These are phyloP conservation scores for Cyberlindnera japonica DNA, from an alignment of 805 yeast genomes.

Conservation along the genomic window DNA sequence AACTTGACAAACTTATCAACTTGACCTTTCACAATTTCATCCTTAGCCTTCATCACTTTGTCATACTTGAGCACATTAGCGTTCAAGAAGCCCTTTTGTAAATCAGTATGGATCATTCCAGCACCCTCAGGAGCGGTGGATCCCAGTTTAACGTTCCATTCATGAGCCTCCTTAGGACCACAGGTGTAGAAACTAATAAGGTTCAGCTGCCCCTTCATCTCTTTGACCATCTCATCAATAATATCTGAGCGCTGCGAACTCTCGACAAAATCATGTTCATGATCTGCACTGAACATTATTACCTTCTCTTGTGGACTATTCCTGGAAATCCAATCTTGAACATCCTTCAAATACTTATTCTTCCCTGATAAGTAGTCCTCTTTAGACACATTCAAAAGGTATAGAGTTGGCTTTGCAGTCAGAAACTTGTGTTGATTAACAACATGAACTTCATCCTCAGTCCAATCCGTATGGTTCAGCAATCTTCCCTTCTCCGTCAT, in stretches of 20 bases:
- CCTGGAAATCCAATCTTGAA: slow-evolving; percentile 61
- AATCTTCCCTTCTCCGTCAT: slow-evolving; percentile 63
- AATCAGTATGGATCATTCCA: slow-evolving; percentile 82
- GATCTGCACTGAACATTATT: slow-evolving; percentile 62
- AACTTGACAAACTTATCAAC: slow-evolving; percentile 31
- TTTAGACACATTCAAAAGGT: slow-evolving; percentile 68
- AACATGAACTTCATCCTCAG: slow-evolving; percentile 57
- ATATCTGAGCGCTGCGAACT: slow-evolving; percentile 44
- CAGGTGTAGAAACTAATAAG: slow-evolving; percentile 85
- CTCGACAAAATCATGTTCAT: slow-evolving; percentile 36
- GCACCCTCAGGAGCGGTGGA: slow-evolving; percentile 87
- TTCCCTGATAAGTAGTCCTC: slow-evolving; percentile 55
- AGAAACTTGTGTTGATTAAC: slow-evolving; percentile 69
- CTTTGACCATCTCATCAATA: slow-evolving; percentile 57
- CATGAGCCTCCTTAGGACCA: slow-evolving; percentile 80
- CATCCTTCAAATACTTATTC: slow-evolving; percentile 48
- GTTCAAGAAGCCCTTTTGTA: slow-evolving; percentile 74
- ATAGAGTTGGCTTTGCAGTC: slow-evolving; percentile 87
- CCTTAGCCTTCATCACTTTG: slow-evolving; percentile 40
- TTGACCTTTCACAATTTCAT: slow-evolving; percentile 20
- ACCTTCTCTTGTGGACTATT: slow-evolving; percentile 67
- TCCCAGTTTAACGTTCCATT: slow-evolving; percentile 81
- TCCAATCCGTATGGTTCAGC: slow-evolving; percentile 59
- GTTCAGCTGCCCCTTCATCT: slow-evolving; percentile 64
- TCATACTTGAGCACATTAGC: slow-evolving; percentile 71